These are phyloP conservation scores for Cryptococcus sp. DNA, from an alignment of 1,284 basidiomycete species.

Conservation along the genomic window DNA sequence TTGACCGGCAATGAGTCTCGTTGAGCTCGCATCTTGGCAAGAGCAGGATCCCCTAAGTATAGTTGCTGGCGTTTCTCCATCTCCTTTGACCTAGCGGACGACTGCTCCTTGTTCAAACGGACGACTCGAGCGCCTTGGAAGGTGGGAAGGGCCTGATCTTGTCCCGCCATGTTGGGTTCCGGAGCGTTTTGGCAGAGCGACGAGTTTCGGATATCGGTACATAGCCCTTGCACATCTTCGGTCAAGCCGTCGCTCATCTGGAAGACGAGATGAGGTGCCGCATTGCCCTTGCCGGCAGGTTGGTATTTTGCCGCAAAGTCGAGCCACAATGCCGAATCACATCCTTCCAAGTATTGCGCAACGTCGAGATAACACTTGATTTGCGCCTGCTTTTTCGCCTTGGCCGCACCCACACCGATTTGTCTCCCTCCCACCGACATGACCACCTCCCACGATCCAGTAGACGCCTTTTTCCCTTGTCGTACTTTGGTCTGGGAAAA, in stretches of 20 bases:
- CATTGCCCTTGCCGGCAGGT: slow-evolving; percentile 48
- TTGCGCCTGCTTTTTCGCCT: slow-evolving; percentile 70
- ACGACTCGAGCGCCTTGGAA: slow-evolving; percentile 24
- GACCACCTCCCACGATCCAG: slow-evolving; percentile 65
- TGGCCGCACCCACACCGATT: slow-evolving; percentile 69
- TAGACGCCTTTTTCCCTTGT: slow-evolving; percentile 27
- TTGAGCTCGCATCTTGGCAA: slow-evolving; percentile 63
- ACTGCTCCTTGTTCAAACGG: slow-evolving; percentile 29
- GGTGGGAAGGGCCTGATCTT: slow-evolving; percentile 20
- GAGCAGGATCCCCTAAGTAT: slow-evolving; percentile 61
- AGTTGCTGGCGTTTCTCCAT: slow-evolving; percentile 56
- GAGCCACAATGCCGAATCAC: slow-evolving; percentile 74
- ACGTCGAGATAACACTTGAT: slow-evolving; percentile 80
- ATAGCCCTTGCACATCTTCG: slow-evolving; percentile 68
- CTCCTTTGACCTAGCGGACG: slow-evolving; percentile 56
- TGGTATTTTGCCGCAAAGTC: slow-evolving; percentile 52
- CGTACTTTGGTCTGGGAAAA: slow-evolving; percentile 44
- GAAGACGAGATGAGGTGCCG: slow-evolving; percentile 68
- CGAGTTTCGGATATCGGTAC: slow-evolving; percentile 60
- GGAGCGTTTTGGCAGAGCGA: slow-evolving; percentile 50
- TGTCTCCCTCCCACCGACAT: slow-evolving; percentile 73
- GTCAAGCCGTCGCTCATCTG: slow-evolving; percentile 63
- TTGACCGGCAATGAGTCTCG: slow-evolving; percentile 70
- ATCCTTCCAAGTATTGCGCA: slow-evolving; percentile 74
- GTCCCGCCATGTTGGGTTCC: slow-evolving; percentile 20